phyloP scores from a whole-genome alignment of 768 basidiomycete genomes.

The Zangia roseola region DNA sequence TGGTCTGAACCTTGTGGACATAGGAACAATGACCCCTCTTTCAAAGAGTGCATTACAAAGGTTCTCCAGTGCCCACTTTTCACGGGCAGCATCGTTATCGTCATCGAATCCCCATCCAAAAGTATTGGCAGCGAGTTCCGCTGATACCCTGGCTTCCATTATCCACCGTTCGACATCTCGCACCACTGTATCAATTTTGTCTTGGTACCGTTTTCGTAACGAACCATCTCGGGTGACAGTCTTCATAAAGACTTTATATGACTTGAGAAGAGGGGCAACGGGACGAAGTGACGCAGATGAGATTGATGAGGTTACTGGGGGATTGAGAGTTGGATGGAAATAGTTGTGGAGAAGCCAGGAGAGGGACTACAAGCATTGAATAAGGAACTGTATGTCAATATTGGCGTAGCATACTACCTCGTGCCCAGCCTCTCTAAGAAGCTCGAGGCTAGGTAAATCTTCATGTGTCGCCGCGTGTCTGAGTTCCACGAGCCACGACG shows the following conservation, averaged over 20 bases:
- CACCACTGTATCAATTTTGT: constrained; percentile 47
- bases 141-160: constrained; percentile 65
- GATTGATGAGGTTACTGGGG: constrained; percentile 37
- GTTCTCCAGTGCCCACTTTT: constrained; percentile 65
- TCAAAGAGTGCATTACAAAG: constrained; percentile 68
- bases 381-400: neutral
- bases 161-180: constrained; percentile 79
- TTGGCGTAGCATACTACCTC: constrained; percentile 46
- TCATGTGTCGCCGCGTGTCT: constrained; percentile 97
- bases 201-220: constrained; percentile 47
- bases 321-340: constrained; percentile 74
- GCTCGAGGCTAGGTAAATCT: constrained; percentile 80
- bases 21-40: constrained; percentile 74
- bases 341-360: constrained; percentile 83
- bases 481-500: constrained; percentile 86
- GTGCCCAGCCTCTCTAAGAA: constrained; percentile 72
- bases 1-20: constrained; percentile 74
- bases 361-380: constrained; percentile 55
- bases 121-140: constrained; percentile 46
- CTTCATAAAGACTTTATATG: constrained; percentile 73
- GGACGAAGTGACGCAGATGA: constrained; percentile 45
- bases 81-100: constrained; percentile 37
- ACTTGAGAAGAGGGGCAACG: constrained; percentile 64
- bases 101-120: constrained; percentile 45
- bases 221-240: constrained; percentile 63